Evolutionary conservation across 768 basidiomycete species (phyloP).

Genomic region (Cubamyces lactineus): DNA sequence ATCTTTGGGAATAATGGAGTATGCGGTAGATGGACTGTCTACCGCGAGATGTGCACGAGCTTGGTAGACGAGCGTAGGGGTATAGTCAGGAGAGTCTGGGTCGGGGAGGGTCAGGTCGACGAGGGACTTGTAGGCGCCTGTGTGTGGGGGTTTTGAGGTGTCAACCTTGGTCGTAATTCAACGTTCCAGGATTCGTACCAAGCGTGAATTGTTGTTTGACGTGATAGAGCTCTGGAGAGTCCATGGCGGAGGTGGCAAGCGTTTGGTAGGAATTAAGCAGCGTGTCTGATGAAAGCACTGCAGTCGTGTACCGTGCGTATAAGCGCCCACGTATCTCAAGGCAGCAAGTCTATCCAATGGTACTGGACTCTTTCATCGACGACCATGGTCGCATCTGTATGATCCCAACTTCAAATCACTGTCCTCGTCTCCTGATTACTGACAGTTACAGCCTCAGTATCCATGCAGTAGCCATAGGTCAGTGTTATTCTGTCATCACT

Average conservation of each 20-base stretch:
- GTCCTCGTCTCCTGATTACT: too few species aligned
- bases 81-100: slow-evolving; percentile 63
- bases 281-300: neutral
- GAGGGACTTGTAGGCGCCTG: slow-evolving; percentile 73
- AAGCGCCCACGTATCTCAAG: too few species aligned
- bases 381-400: too few species aligned
- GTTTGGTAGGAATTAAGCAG: neutral
- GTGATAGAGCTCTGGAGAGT: slow-evolving; percentile 66
- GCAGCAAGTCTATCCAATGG: too few species aligned
- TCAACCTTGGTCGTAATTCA: neutral
- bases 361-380: too few species aligned
- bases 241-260: slow-evolving; percentile 41
- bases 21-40: slow-evolving; percentile 56
- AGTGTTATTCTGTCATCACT: too few species aligned
- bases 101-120: slow-evolving; percentile 59
- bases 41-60: slow-evolving; percentile 79
- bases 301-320: neutral
- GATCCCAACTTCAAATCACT: too few species aligned
- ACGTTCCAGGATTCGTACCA: slow-evolving; percentile 42
- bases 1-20: slow-evolving; percentile 57
- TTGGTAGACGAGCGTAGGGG: slow-evolving; percentile 70
- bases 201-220: slow-evolving; percentile 79
- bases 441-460: too few species aligned
- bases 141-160: neutral
- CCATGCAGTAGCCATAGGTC: too few species aligned